Conservation (phyloP, 352 stramenopile species). For the Poterioochromonas sp. region DNA sequence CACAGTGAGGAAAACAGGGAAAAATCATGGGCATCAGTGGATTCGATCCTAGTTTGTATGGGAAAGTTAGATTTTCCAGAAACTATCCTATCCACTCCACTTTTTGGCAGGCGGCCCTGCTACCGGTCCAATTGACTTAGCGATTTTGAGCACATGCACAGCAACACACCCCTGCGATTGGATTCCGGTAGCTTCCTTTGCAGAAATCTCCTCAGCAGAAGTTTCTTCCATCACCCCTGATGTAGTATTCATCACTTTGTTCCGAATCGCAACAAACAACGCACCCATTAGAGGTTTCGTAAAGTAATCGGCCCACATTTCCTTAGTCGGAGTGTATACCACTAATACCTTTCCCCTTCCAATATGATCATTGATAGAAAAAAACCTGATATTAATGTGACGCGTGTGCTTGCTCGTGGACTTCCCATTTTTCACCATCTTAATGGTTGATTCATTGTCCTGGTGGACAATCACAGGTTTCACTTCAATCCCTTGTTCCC, state of each 20-base stretch:
- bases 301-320: constrained; percentile 14
- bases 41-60: too few relatives aligned
- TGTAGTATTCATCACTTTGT: background rate
- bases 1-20: too few relatives aligned
- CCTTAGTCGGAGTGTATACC: background rate
- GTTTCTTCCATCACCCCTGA: too few relatives aligned
- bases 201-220: too few relatives aligned
- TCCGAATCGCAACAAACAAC: background rate
- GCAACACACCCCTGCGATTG: too few relatives aligned
- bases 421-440: background rate
- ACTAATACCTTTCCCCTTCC: background rate
- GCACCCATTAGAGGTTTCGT: constrained; percentile 5
- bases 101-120: too few relatives aligned
- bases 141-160: too few relatives aligned
- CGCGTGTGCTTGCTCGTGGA: background rate
- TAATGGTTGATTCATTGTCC: constrained; percentile 17
- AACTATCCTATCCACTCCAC: too few relatives aligned
- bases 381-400: background rate
- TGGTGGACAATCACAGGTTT: background rate
- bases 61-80: too few relatives aligned
- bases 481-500: background rate
- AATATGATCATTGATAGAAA: background rate
- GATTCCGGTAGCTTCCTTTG: too few relatives aligned
- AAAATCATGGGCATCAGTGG: too few relatives aligned
- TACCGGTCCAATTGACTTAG: too few relatives aligned